Evolutionary conservation across 371 early-diverging fungal species (phyloP), one percentile per base, ranked within the genome.

Genomic region (Batkoa obscura): DNA sequence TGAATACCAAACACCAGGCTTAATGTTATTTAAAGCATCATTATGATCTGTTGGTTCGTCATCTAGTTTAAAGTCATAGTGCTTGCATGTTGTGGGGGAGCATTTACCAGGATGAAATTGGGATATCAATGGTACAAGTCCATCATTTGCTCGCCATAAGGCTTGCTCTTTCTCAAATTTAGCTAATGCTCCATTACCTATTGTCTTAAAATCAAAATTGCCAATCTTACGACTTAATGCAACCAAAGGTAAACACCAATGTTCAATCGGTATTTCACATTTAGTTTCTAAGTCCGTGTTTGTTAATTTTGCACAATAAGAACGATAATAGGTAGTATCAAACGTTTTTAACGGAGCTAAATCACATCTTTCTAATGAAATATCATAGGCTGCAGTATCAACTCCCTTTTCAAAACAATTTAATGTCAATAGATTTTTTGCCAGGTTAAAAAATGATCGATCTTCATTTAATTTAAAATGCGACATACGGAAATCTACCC

Each of bases 1-100:
- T 32, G 50, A 15, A 32, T 50, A 50, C 50, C 50, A 50, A 10
- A 32, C 33, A 31, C 50, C 50, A 30, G 50, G 50, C 42, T 41
- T 41, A 23, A 23, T 23, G 23, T 23, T 23, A 23, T 23, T 23
- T 23, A 23, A 23, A 23, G 23, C 23, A 23, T 23, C 23, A 23
- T 23, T 23, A 23, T 23, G 23, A 23, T 23, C 23, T 23, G 23
- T 23, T 23, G 23, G 23, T 23, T 23, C 23, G 23, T 23, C 23
- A 23, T 23, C 23, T 23, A 23, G 23, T 6, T 45, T 31, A 10
- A 50, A 6, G 13, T 50, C 50, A 30, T 32, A 5, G 15, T 50
- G 50, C 31, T 4, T 50, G 33, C 50, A 50, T 3, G 17, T 6
- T 9, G 5, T 15, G 3, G 5, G 31, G 8, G 4, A 6, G 32